Evolutionary conservation across 768 basidiomycete species (phyloP).

Genomic region (Leccinum subtestaceum): DNA sequence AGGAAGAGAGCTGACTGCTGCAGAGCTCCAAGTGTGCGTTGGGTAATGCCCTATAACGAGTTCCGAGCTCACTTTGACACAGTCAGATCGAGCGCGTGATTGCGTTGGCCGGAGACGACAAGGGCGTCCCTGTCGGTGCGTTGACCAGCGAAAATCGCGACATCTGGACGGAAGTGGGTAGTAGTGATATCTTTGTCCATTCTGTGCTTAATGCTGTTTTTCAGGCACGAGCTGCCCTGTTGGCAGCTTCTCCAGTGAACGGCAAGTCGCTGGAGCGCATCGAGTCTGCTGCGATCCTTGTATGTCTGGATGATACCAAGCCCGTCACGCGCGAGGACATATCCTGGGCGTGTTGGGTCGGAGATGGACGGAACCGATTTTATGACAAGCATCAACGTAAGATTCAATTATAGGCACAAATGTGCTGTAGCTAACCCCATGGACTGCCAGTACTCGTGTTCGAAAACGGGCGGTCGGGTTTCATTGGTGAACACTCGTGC

Average conservation of each 20-base stretch:
- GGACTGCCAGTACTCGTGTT: conserved; percentile 76
- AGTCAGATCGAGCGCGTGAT: conserved; percentile 74
- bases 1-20: conserved; percentile 70
- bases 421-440: conserved; percentile 7
- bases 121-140: conserved; percentile 62
- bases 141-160: conserved; percentile 90
- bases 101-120: conserved; percentile 49
- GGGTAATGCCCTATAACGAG: neutral
- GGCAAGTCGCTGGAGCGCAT: conserved; percentile 68
- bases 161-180: conserved; percentile 80
- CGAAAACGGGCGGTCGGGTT: conserved; percentile 92
- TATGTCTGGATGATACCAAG: conserved; percentile 79
- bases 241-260: conserved; percentile 66
- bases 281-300: conserved; percentile 85
- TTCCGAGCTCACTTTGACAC: neutral
- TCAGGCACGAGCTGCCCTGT: conserved; percentile 57
- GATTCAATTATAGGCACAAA: conserved; percentile 19
- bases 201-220: neutral
- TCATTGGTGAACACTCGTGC: conserved; percentile 84
- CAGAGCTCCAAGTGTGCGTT: conserved; percentile 73
- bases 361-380: conserved; percentile 87
- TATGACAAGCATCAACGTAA: conserved; percentile 95
- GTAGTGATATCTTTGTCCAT: conserved; percentile 26
- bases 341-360: conserved; percentile 84
- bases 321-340: conserved; percentile 82